phyloP scores from a whole-genome alignment of 768 basidiomycete species.

The Boletellus sp. region DNA sequence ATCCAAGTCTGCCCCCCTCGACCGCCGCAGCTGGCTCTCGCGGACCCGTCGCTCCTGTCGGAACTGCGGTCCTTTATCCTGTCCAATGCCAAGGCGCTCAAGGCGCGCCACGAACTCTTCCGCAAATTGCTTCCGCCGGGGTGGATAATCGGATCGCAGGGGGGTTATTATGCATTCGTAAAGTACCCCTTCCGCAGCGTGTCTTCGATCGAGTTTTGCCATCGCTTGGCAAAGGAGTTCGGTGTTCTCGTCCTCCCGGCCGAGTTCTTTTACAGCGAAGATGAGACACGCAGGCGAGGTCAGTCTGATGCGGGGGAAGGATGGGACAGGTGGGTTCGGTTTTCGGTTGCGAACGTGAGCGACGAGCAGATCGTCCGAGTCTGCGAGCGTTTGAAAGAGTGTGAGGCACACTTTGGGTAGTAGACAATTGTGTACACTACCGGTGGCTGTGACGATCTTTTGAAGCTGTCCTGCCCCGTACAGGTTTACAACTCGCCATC shows the following conservation, averaged over 20 bases:
- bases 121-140: slow-evolving; percentile 39
- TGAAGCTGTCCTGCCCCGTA: too few species aligned
- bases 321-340: slow-evolving; percentile 64
- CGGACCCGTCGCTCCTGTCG: slow-evolving; percentile 46
- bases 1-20: slow-evolving; percentile 79
- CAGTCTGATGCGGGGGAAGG: slow-evolving; percentile 29
- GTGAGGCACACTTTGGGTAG: slow-evolving; percentile 38
- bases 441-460: not conserved
- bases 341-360: slow-evolving; percentile 78
- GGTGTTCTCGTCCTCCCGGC: slow-evolving; percentile 70
- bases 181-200: slow-evolving; percentile 53
- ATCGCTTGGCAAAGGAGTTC: slow-evolving; percentile 52
- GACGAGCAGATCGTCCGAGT: slow-evolving; percentile 54
- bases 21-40: slow-evolving; percentile 65
- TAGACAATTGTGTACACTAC: not conserved
- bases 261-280: slow-evolving; percentile 48
- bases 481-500: not conserved
- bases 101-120: slow-evolving; percentile 57
- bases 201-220: slow-evolving; percentile 51
- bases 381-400: slow-evolving; percentile 48
- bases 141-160: slow-evolving; percentile 64
- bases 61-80: slow-evolving; percentile 51
- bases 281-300: slow-evolving; percentile 14
- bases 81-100: slow-evolving; percentile 46
- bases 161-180: slow-evolving; percentile 80